Evolutionary conservation across 768 basidiomycete species (phyloP).

Genomic region (Mrakia hoshinonis): DNA sequence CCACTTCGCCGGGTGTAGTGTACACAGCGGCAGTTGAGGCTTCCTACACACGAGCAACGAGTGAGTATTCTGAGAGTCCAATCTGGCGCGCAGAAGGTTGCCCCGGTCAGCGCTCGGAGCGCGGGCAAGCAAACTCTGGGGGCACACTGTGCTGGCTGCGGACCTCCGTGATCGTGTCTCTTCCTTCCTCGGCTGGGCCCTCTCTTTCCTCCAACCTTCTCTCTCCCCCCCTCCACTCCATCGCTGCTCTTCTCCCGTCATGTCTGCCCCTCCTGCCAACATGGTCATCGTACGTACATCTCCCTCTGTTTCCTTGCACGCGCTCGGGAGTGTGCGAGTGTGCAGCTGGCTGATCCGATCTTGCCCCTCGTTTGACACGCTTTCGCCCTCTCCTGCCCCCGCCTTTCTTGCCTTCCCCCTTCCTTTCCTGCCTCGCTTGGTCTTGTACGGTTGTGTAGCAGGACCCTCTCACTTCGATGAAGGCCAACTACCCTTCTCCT

Average conservation of each 20-base stretch:
- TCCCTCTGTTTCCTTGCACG: not conserved
- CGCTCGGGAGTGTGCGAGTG: not conserved
- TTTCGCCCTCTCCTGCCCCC: not conserved
- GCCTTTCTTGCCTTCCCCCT: too few species aligned
- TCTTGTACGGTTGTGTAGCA: not conserved
- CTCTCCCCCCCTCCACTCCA: not conserved
- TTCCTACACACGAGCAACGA: too few species aligned
- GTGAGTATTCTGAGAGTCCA: too few species aligned
- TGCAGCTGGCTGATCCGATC: not conserved
- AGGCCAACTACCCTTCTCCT: slow-evolving; percentile 26
- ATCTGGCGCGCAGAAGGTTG: too few species aligned
- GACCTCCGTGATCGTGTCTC: too few species aligned
- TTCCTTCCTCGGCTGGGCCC: too few species aligned
- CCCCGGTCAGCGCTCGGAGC: too few species aligned
- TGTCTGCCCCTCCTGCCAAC: slow-evolving; percentile 7
- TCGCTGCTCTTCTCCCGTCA: not conserved
- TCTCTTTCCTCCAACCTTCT: not conserved
- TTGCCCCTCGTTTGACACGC: not conserved
- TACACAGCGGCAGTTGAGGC: too few species aligned
- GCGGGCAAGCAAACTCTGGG: too few species aligned
- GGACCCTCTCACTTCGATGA: slow-evolving; percentile 22
- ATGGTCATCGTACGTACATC: slow-evolving; percentile 9
- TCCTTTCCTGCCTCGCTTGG: not conserved
- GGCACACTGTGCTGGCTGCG: too few species aligned
- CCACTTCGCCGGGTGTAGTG: too few species aligned